A percentile compares a stretch with the other conserved stretches of the same genome.
Evolutionary conservation across 495 filamentous ascomycete species (phyloP).

Genomic region (Penicillium daleae): DNA sequence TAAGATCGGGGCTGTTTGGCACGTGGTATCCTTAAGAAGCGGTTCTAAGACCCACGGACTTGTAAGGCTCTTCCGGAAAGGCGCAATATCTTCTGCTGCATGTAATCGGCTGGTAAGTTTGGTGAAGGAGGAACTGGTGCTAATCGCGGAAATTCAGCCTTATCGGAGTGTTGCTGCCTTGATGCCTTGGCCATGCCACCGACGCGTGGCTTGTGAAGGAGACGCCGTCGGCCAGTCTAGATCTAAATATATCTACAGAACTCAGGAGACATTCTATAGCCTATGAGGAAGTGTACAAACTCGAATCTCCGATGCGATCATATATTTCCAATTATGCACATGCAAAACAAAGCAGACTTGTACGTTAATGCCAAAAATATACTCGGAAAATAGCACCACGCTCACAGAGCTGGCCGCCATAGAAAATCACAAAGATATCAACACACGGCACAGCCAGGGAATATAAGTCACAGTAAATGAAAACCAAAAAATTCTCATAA

Average conservation of each 20-base stretch:
- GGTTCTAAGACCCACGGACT: constrained; percentile 14
- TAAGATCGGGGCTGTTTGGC: neutral
- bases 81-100: constrained; percentile 16
- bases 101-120: constrained; percentile 15
- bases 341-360: neutral
- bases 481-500: neutral
- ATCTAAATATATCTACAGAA: neutral
- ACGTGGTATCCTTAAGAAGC: constrained; percentile 9
- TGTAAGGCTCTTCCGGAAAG: constrained; percentile 21
- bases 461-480: neutral
- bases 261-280: too few species aligned
- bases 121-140: constrained; percentile 9
- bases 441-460: constrained; percentile 5
- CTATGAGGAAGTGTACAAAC: neutral
- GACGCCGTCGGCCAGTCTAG: neutral
- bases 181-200: constrained; percentile 14
- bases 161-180: constrained; percentile 25
- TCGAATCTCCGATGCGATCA: neutral
- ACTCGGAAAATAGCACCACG: neutral
- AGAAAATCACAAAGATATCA: constrained; percentile 7
- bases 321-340: constrained; percentile 2
- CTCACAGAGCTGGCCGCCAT: constrained; percentile 11
- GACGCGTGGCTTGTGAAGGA: neutral
- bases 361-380: neutral
- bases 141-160: constrained; percentile 27